Evolutionary conservation across 352 stramenopile species (phyloP), one percentile per base, ranked within the genome.

Genomic region (Phytopythium oedochilum): DNA sequence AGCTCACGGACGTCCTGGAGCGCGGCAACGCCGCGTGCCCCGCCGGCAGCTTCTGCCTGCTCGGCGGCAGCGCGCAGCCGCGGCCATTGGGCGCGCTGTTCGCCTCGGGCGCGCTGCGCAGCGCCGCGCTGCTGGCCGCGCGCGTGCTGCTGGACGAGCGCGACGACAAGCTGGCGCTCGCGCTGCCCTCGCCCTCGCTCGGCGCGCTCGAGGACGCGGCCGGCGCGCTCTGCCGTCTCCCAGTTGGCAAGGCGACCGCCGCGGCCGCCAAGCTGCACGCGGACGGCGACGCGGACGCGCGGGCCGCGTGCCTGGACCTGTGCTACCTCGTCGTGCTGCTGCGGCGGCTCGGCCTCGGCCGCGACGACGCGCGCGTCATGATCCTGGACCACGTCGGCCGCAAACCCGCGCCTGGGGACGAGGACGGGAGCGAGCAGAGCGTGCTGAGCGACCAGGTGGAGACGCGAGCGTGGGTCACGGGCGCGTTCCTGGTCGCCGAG

Each of bases 401-500:
- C 28, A 61, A 73, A 45, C 68, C 69, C 22, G 58, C 70, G 20
- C 56, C 62, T 11, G 26, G 43, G 7, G 46, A 31, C 23, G 65
- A 75, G 48, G 68, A 73, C 26, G 53, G 65, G 25, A 55, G 61
- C 12, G 14, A 57, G n/a, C n/a, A n/a, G 7, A 34, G 61, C 18
- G 66, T 64, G 48, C 20, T 46, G 40, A 15, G 42, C 22, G 38
- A 66, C 34, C 35, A 61, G 0, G 57, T 63, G 9, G 74, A 89
- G 46, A 44, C 70, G 38, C 64, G 75, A 10, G 67, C 75, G 31
- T 91, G 81, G 81, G 62, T 89, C 22, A 80, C 80, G 0, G 81
- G 81, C 5, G 60, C 77, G n/a, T 91, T 87, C 55, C 61, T 89
- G 56, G 82, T 84, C 40, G 42, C 88, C 12, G 74, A 91, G 57